Evolutionary conservation across 139 green algal genomes (phyloP).

Genomic region (Coelastrella sp.): DNA sequence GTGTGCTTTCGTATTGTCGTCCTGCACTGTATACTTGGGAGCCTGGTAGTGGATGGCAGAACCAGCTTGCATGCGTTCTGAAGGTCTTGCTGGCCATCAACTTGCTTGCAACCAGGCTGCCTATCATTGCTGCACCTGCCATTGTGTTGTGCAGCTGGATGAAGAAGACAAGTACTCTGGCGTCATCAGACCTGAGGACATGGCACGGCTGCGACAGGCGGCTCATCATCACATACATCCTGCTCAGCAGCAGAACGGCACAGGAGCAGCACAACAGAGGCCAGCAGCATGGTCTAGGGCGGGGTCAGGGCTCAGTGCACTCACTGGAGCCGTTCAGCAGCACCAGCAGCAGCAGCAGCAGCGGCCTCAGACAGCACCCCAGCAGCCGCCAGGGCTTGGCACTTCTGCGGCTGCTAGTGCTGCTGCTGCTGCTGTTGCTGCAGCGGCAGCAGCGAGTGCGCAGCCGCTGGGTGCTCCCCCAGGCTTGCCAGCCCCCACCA

Average conservation of each 20-base stretch:
- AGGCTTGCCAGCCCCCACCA: not conserved
- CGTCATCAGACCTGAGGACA: slow-evolving; percentile 65
- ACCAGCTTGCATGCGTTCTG: not conserved
- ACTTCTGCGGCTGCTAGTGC: not conserved
- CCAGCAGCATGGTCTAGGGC: slow-evolving; percentile 18
- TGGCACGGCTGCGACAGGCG: not conserved
- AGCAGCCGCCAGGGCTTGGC: slow-evolving; percentile 28
- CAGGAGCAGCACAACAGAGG: slow-evolving; percentile 22
- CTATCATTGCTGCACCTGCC: not conserved
- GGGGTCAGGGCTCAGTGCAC: slow-evolving; percentile 9
- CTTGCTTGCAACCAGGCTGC: not conserved
- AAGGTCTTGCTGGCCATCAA: too few relatives aligned
- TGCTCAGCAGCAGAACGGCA: slow-evolving; percentile 7
- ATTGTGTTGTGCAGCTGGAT: slow-evolving; percentile 67
- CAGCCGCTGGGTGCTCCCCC: not conserved
- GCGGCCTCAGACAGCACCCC: slow-evolving; percentile 5
- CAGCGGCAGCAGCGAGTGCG: not conserved
- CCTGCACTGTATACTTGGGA: not conserved
- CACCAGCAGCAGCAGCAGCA: slow-evolving; percentile 19
- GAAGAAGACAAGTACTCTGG: slow-evolving; percentile 90
- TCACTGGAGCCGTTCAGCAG: not conserved
- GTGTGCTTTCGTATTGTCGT: not conserved
- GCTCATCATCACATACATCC: slow-evolving; percentile 35
- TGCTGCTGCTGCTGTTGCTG: not conserved
- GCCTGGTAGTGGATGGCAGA: too few relatives aligned